Evolutionary conservation across 768 basidiomycete species (phyloP).

Genomic region (Boletus rubescentipes): DNA sequence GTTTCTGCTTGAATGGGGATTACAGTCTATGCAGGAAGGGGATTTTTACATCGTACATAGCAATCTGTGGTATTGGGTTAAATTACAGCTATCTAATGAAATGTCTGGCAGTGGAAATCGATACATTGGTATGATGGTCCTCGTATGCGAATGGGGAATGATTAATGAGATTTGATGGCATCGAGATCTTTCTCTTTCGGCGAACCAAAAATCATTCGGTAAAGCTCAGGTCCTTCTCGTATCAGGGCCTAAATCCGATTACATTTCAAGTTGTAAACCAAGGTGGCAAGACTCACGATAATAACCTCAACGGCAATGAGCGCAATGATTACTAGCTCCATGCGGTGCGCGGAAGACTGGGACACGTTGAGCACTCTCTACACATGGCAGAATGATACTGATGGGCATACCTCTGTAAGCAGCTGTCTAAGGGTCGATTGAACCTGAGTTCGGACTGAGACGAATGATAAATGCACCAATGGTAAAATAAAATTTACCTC

Average conservation of each 20-base stretch:
- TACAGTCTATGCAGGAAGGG: neutral
- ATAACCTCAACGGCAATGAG: slow-evolving; percentile 96
- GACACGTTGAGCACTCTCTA: neutral
- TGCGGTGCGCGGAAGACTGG: slow-evolving; percentile 86
- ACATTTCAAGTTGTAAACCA: neutral
- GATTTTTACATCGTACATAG: neutral
- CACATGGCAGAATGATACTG: neutral
- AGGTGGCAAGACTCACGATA: slow-evolving; percentile 54
- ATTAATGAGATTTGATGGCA: slow-evolving; percentile 3
- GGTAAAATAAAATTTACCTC: slow-evolving; percentile 43
- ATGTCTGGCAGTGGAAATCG: neutral
- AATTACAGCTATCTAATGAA: slow-evolving; percentile 1
- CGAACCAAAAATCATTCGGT: slow-evolving; percentile 45
- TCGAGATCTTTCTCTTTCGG: slow-evolving; percentile 12
- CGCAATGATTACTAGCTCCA: slow-evolving; percentile 94
- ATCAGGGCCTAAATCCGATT: slow-evolving; percentile 56
- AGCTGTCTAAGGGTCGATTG: slow-evolving; percentile 89
- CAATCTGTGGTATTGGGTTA: slow-evolving; percentile 7
- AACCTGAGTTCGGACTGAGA: slow-evolving; percentile 40
- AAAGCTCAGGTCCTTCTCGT: slow-evolving; percentile 76
- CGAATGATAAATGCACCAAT: neutral
- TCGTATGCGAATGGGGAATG: neutral
- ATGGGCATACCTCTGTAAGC: slow-evolving; percentile 66
- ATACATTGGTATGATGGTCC: neutral
- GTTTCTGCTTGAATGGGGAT: neutral